These are phyloP conservation scores for Zygosaccharomyces pseudobailii DNA, from an alignment of 1,139 yeast genomes.

Conservation along the genomic window DNA sequence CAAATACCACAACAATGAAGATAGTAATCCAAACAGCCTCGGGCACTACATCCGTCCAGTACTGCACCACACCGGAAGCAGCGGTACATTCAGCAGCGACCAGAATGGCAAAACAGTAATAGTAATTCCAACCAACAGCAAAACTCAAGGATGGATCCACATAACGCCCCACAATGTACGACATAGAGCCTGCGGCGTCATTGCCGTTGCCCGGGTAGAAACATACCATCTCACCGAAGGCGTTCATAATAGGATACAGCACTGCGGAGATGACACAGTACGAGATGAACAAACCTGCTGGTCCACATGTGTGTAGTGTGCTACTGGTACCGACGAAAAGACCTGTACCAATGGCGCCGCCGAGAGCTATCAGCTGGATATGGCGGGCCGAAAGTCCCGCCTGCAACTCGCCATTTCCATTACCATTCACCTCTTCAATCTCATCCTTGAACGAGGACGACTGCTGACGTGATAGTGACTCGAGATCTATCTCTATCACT, in stretches of 20 bases:
- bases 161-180: slow-evolving; percentile 37
- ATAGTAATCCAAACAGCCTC: slow-evolving; percentile 51
- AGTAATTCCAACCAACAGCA: slow-evolving; percentile 73
- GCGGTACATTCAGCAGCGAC: slow-evolving; percentile 77
- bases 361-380: slow-evolving; percentile 73
- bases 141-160: slow-evolving; percentile 68
- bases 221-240: slow-evolving; percentile 77
- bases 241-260: slow-evolving; percentile 58
- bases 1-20: slow-evolving; percentile 40
- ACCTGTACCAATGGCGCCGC: slow-evolving; percentile 77
- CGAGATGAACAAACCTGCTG: slow-evolving; percentile 53
- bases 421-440: neutral
- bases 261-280: slow-evolving; percentile 38
- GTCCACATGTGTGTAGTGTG: slow-evolving; percentile 62
- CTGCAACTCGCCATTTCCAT: slow-evolving; percentile 33
- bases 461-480: slow-evolving; percentile 11
- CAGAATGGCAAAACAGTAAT: slow-evolving; percentile 44
- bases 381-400: slow-evolving; percentile 62
- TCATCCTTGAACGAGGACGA: slow-evolving; percentile 4
- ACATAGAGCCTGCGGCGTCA: slow-evolving; percentile 29
- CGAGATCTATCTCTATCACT: slow-evolving; percentile 18
- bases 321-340: slow-evolving; percentile 59
- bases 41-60: slow-evolving; percentile 44
- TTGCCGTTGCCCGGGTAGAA: slow-evolving; percentile 59
- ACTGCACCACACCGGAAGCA: slow-evolving; percentile 55